Conservation (phyloP, 495 filamentous ascomycete genomes). For the Daldinia grandis region DNA sequence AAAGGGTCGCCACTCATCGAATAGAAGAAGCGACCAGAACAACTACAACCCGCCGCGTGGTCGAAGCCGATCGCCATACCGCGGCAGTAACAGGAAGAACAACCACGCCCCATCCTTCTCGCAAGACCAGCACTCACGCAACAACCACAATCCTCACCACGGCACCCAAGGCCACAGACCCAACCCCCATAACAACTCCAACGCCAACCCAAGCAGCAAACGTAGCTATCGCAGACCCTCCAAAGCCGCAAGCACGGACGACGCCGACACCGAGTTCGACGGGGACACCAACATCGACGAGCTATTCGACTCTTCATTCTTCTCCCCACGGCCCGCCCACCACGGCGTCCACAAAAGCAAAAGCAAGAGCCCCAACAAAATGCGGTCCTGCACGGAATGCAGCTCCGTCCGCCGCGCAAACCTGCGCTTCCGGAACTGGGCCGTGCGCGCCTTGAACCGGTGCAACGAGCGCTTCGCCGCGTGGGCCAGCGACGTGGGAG, state of each 20-base stretch:
- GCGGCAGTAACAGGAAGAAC: neutral
- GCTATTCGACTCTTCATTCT: neutral
- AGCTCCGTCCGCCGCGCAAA: slow-evolving; percentile 41
- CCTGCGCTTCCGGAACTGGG: slow-evolving; percentile 41
- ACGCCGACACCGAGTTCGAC: too few relatives aligned
- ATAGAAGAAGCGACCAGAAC: slow-evolving; percentile 13
- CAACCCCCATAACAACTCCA: neutral
- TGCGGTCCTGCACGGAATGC: slow-evolving; percentile 43
- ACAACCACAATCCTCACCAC: neutral
- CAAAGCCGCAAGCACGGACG: neutral
- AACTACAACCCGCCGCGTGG: neutral
- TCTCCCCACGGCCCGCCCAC: neutral
- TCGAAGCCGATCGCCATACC: neutral
- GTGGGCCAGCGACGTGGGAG: slow-evolving; percentile 48
- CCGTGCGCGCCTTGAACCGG: slow-evolving; percentile 5
- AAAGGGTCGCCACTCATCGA: neutral
- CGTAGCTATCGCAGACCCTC: neutral
- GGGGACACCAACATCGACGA: neutral
- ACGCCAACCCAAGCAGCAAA: neutral
- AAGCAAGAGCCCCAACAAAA: neutral
- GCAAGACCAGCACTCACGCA: neutral
- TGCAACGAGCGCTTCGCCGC: slow-evolving; percentile 29
- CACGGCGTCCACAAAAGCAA: neutral
- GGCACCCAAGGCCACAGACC: neutral
- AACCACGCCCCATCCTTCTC: neutral